Percentiles rank a stretch among this genome's conserved stretches.
These are phyloP conservation scores for Diutina siamensis DNA, from an alignment of 1,139 yeast genomes.

Conservation along the genomic window DNA sequence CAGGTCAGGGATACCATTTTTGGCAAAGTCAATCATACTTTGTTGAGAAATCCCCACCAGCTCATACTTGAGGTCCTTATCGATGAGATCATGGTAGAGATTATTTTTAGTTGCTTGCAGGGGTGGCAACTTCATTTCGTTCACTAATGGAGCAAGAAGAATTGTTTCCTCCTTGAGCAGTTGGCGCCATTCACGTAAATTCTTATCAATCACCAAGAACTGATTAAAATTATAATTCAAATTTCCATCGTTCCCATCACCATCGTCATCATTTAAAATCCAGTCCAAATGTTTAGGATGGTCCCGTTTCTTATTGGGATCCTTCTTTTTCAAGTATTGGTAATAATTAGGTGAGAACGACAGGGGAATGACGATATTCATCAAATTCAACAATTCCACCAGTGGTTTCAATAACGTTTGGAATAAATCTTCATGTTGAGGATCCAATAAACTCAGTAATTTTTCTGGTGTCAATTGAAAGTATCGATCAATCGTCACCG, in stretches of 20 bases:
- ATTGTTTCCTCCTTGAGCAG: slow-evolving; percentile 23
- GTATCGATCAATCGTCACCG: slow-evolving; percentile 37
- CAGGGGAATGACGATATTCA: slow-evolving; percentile 37
- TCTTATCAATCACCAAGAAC: slow-evolving; percentile 32
- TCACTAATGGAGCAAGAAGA: slow-evolving; percentile 21
- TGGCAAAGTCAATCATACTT: slow-evolving; percentile 19
- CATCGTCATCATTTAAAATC: slow-evolving; percentile 38
- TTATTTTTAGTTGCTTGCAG: slow-evolving; percentile 17
- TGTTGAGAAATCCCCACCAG: slow-evolving; percentile 17
- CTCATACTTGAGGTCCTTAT: neutral
- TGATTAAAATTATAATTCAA: slow-evolving; percentile 36
- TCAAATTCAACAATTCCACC: slow-evolving; percentile 32
- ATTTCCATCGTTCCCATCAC: slow-evolving; percentile 41
- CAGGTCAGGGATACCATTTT: slow-evolving; percentile 28
- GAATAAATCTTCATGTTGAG: slow-evolving; percentile 25
- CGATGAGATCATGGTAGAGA: slow-evolving; percentile 18
- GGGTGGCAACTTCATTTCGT: slow-evolving; percentile 25
- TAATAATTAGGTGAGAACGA: slow-evolving; percentile 39
- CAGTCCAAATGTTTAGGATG: slow-evolving; percentile 27
- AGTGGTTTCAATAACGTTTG: slow-evolving; percentile 31
- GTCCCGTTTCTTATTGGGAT: slow-evolving; percentile 14
- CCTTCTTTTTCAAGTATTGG: slow-evolving; percentile 29
- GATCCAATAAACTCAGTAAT: slow-evolving; percentile 23
- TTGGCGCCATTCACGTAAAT: slow-evolving; percentile 32
- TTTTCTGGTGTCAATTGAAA: slow-evolving; percentile 38